Percentiles rank a stretch among this genome's conserved stretches.
phyloP scores from a whole-genome alignment of 2,329 filamentous ascomycete species.

The Cladobotryum protrusum region DNA sequence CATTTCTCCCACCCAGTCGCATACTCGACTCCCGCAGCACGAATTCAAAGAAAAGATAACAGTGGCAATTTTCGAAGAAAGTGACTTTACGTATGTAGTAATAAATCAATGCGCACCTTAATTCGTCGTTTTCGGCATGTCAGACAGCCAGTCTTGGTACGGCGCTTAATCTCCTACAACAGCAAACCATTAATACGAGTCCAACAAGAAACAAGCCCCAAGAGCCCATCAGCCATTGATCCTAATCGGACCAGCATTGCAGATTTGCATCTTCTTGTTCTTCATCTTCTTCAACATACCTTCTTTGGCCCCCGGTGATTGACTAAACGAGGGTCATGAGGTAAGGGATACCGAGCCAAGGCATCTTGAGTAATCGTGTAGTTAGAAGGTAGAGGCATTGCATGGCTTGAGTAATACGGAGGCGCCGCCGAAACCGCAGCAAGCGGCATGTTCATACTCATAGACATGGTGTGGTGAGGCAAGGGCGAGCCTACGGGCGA shows the following conservation, averaged over 20 bases:
- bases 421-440: slow-evolving; percentile 26
- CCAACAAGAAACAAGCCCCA: background rate
- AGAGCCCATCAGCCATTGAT: background rate
- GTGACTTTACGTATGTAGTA: background rate
- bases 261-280: background rate
- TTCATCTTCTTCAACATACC: slow-evolving; percentile 32
- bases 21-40: background rate
- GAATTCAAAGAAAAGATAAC: slow-evolving; percentile 16
- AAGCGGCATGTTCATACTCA: slow-evolving; percentile 28
- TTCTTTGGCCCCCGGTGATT: slow-evolving; percentile 50
- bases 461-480: slow-evolving; percentile 30
- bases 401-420: slow-evolving; percentile 38
- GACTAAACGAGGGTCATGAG: slow-evolving; percentile 43
- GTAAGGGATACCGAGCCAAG: slow-evolving; percentile 40
- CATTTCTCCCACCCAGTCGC: too few species aligned
- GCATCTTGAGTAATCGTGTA: slow-evolving; percentile 40
- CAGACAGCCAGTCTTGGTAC: slow-evolving; percentile 57
- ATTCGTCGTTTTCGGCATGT: slow-evolving; percentile 57
- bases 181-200: slow-evolving; percentile 7
- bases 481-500: slow-evolving; percentile 18
- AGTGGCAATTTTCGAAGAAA: slow-evolving; percentile 7
- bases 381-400: slow-evolving; percentile 26
- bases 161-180: slow-evolving; percentile 55
- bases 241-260: background rate
- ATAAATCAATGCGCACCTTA: slow-evolving; percentile 42